Evolutionary conservation across 257 asterid species (phyloP).

Genomic region (Nicotiana benthamiana): DNA sequence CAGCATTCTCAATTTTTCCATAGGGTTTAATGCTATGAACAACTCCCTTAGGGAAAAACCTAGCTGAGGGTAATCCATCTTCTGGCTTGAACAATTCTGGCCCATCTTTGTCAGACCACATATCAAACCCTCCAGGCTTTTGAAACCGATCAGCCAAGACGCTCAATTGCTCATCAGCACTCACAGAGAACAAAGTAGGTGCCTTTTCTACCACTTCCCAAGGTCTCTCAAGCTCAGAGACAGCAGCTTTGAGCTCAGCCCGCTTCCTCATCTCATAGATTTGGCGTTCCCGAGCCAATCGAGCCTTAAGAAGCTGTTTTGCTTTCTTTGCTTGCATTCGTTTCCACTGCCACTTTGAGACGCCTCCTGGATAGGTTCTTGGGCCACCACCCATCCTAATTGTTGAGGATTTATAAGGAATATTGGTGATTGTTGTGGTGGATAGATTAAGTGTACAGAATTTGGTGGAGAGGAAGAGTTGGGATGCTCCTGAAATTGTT

Average conservation of each 20-base stretch:
- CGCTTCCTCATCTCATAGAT: conserved; percentile 92
- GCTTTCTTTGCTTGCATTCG: conserved; percentile 86
- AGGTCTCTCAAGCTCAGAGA: conserved; percentile 91
- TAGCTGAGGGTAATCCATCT: conserved; percentile 48
- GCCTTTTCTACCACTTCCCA: conserved; percentile 89
- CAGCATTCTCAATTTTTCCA: conserved; percentile 27
- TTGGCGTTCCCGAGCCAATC: conserved; percentile 79
- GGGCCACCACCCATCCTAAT: conserved; percentile 99
- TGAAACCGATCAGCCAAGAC: conserved; percentile 94
- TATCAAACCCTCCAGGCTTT: conserved; percentile 89
- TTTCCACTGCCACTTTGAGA: conserved; percentile 97
- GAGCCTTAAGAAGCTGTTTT: conserved; percentile 80
- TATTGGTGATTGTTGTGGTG: conserved; percentile 5
- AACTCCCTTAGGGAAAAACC: conserved; percentile 91
- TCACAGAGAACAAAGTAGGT: conserved; percentile 75
- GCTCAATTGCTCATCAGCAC: conserved; percentile 90
- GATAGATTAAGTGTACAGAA: conserved; percentile 34
- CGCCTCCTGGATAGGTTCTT: conserved; percentile 94
- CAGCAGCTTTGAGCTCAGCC: conserved; percentile 92
- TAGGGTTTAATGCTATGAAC: conserved; percentile 76
- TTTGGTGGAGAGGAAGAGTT: conserved; percentile 27
- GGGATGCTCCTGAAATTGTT: conserved; percentile 24
- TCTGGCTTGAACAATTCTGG: conserved; percentile 68
- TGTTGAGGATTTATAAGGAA: conserved; percentile 29
- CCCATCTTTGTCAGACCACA: conserved; percentile 92